These are phyloP conservation scores for Loxodes magnus DNA, from an alignment of 73 alveolate genomes.

Conservation along the genomic window DNA sequence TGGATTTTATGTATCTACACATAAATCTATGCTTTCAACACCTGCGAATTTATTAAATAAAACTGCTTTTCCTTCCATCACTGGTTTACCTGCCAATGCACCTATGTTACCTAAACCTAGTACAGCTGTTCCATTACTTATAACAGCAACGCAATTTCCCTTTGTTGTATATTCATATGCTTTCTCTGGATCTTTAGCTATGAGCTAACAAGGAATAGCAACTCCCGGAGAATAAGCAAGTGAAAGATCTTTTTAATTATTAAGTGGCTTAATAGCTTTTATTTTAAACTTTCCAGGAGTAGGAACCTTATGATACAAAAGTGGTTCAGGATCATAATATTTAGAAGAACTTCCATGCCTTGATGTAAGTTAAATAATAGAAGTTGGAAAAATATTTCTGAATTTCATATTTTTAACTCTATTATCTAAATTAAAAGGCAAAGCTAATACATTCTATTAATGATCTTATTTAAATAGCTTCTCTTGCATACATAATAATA, in stretches of 20 bases:
- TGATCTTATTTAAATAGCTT: too few species aligned
- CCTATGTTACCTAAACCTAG: constrained; percentile 74
- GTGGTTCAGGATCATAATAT: too few species aligned
- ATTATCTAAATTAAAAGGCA: too few species aligned
- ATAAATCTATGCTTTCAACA: constrained; percentile 41
- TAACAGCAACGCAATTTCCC: constrained; percentile 48
- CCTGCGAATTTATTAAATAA: constrained; percentile 64
- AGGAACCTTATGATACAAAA: constrained; percentile 24
- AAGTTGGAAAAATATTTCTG: too few species aligned
- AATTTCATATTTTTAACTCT: too few species aligned
- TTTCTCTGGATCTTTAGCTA: constrained; percentile 26
- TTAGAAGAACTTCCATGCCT: too few species aligned
- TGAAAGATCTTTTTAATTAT: constrained; percentile 24
- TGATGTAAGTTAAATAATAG: too few species aligned
- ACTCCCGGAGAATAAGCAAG: constrained; percentile 71
- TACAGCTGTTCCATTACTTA: constrained; percentile 70
- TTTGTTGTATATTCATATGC: constrained; percentile 45
- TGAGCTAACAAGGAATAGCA: constrained; percentile 56
- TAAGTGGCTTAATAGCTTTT: constrained; percentile 29
- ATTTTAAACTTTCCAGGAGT: constrained; percentile 40
- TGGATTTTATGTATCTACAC: constrained; percentile 48
- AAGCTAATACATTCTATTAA: too few species aligned
- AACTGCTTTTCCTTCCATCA: constrained; percentile 79
- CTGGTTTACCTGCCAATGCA: constrained; percentile 74
- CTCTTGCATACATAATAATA: too few species aligned